phyloP scores from a whole-genome alignment of 495 filamentous ascomycete genomes.

The Trichoderma gamsii region DNA sequence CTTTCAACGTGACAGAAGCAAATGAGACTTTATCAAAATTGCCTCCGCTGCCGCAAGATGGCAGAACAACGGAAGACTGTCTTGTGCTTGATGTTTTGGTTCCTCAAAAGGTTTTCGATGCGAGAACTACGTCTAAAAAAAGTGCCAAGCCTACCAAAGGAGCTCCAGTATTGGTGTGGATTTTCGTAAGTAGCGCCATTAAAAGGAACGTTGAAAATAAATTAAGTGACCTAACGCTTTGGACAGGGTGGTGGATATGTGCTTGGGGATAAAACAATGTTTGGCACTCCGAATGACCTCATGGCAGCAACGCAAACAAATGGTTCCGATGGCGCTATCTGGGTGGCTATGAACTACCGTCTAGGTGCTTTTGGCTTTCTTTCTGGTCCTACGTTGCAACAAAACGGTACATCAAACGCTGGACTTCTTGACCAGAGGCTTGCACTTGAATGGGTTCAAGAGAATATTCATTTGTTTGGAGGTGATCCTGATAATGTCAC shows the following conservation, averaged over 20 bases:
- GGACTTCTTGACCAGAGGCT: constrained; percentile 38
- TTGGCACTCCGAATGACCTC: not conserved
- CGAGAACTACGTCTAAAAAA: not conserved
- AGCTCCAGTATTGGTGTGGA: not conserved
- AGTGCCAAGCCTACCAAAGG: not conserved
- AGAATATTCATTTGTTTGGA: constrained; percentile 62
- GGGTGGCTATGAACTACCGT: constrained; percentile 43
- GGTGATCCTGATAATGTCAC: constrained; percentile 57
- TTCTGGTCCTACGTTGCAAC: not conserved
- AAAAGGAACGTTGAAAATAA: not conserved
- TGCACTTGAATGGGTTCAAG: constrained; percentile 57
- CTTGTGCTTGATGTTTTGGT: constrained; percentile 1
- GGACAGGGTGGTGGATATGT: not conserved
- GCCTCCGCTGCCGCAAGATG: not conserved
- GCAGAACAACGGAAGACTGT: not conserved
- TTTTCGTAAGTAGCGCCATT: not conserved
- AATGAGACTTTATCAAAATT: not conserved
- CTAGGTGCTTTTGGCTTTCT: constrained; percentile 51
- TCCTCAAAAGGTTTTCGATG: not conserved
- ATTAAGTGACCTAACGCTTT: not conserved
- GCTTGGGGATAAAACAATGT: not conserved
- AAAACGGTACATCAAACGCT: constrained; percentile 30
- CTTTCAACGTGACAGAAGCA: constrained; percentile 7
- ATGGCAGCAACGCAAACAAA: constrained; percentile 3
- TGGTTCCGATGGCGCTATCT: not conserved